phyloP scores from a whole-genome alignment of 352 stramenopile species.

The Pythium rhizo-oryzae region DNA sequence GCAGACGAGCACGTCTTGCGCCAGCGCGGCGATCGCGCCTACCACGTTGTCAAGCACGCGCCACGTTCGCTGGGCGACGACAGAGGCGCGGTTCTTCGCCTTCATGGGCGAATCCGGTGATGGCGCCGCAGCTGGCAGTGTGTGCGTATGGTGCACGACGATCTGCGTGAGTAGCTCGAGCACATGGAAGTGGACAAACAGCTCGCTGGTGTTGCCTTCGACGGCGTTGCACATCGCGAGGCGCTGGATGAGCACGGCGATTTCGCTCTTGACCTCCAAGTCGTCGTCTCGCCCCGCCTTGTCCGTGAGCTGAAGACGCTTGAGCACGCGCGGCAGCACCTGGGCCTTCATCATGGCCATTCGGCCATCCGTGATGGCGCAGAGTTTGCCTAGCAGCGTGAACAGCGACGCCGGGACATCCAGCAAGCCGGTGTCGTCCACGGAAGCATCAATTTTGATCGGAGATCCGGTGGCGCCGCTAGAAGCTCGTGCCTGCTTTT shows the following conservation, averaged over 20 bases:
- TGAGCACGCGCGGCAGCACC: constrained; percentile 67
- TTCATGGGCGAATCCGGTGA: not conserved
- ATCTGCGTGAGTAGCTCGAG: constrained; percentile 48
- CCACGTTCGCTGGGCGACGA: constrained; percentile 24
- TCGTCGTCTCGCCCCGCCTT: constrained; percentile 26
- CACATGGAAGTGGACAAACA: constrained; percentile 71
- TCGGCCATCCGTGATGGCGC: constrained; percentile 58
- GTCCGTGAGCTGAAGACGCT: constrained; percentile 60
- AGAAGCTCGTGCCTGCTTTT: too few species aligned
- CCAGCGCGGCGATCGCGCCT: constrained; percentile 55
- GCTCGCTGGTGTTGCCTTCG: constrained; percentile 68
- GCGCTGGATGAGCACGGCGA: constrained; percentile 52
- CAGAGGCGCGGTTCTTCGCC: not conserved
- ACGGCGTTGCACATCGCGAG: constrained; percentile 56
- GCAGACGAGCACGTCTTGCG: constrained; percentile 63
- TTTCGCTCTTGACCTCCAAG: constrained; percentile 66
- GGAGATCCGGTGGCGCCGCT: constrained; percentile 7
- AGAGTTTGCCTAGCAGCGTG: constrained; percentile 65
- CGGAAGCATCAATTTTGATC: constrained; percentile 33
- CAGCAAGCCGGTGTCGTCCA: constrained; percentile 49
- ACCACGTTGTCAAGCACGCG: constrained; percentile 51
- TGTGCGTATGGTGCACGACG: constrained; percentile 21
- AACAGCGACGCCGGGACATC: constrained; percentile 66
- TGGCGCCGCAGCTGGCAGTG: not conserved
- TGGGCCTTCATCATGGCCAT: constrained; percentile 62